These are phyloP conservation scores for Cymbidium sinense DNA, from an alignment of 106 monocot species.

Conservation along the genomic window DNA sequence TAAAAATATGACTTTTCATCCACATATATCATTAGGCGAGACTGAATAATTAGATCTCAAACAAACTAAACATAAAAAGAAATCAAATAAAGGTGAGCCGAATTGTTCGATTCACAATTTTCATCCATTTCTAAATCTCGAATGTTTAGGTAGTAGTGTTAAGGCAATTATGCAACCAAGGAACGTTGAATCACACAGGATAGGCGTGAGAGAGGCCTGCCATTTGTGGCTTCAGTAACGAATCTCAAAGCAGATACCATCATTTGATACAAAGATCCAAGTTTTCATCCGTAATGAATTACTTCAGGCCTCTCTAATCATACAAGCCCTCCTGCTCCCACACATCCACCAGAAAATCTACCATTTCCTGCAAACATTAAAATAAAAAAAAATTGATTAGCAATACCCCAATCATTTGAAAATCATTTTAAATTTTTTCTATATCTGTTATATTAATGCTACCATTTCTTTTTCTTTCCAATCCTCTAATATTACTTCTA, in stretches of 20 bases:
- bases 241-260: background rate
- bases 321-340: constrained; percentile 71
- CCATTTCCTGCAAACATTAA: constrained; percentile 48
- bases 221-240: background rate
- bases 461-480: no score
- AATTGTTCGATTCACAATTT: background rate
- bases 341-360: constrained; percentile 68
- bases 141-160: background rate
- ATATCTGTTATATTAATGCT: no score
- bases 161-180: background rate
- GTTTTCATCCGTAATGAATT: background rate
- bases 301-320: constrained; percentile 19
- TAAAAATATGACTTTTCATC: no score
- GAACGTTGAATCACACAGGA: background rate
- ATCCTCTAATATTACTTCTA: no score
- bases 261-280: background rate
- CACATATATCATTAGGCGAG: no score
- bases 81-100: background rate
- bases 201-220: background rate
- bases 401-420: no score
- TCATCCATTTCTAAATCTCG: background rate
- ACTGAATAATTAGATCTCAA: no score
- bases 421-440: no score
- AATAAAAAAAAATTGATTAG: background rate
- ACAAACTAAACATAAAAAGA: no score